Percentiles rank a stretch among this genome's conserved stretches.
Conservation (phyloP, 305 asterid species). For the Ruellia speciosa region DNA sequence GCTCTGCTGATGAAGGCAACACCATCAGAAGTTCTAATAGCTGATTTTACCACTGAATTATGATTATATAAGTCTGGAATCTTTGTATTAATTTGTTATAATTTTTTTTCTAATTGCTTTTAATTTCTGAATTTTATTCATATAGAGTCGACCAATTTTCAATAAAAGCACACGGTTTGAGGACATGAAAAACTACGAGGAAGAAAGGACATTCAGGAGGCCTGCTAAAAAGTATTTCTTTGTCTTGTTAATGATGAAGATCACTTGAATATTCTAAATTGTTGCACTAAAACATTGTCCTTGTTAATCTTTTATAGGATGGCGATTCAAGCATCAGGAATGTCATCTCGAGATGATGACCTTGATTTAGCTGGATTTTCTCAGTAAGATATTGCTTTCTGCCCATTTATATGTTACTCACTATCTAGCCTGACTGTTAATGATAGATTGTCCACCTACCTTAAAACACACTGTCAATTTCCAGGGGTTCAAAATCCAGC, state of each 20-base stretch:
- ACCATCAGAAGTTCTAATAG: too few relatives aligned
- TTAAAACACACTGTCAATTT: constrained; percentile 13
- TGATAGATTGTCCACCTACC: neutral
- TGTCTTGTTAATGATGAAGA: neutral
- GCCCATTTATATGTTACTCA: neutral
- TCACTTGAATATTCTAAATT: constrained; percentile 10
- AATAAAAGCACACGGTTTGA: constrained; percentile 93
- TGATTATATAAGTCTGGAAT: too few relatives aligned
- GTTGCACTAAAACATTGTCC: constrained; percentile 12
- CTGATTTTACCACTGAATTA: too few relatives aligned
- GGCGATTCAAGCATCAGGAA: constrained; percentile 53
- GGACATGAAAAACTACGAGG: constrained; percentile 73
- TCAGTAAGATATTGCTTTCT: constrained; percentile 39
- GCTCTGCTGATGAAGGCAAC: too few relatives aligned
- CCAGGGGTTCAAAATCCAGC: constrained; percentile 50
- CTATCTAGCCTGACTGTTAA: neutral
- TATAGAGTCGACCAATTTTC: constrained; percentile 93
- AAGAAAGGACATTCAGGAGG: constrained; percentile 58
- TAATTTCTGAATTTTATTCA: constrained; percentile 7
- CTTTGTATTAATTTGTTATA: neutral
- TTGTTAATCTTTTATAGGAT: constrained; percentile 39
- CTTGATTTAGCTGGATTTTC: constrained; percentile 71
- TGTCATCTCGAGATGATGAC: constrained; percentile 77
- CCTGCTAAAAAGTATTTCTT: constrained; percentile 53
- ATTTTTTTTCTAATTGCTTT: neutral